Conservation (phyloP, 768 basidiomycete species). For the Coprinopsis sp. region DNA sequence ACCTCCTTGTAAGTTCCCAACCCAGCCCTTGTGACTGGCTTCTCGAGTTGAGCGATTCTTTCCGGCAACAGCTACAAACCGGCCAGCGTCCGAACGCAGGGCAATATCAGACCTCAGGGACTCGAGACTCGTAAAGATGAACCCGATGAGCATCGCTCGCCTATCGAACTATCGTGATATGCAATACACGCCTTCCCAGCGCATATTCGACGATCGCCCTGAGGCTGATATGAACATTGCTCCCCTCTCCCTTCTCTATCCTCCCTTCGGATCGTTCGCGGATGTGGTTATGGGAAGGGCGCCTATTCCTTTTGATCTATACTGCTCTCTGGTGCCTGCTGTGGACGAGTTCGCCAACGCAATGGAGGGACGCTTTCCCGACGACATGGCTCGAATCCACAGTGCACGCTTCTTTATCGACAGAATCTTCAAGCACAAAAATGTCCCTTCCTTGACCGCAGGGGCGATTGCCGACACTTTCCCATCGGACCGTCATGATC, state of each 20-base stretch:
- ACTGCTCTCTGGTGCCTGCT: conserved; percentile 3
- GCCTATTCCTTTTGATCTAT: conserved; percentile 4
- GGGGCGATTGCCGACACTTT: neutral
- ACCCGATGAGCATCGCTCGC: neutral
- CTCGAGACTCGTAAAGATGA: no score
- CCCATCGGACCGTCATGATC: neutral
- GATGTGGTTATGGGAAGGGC: conserved; percentile 15
- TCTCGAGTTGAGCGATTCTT: no score
- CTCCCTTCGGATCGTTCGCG: conserved; percentile 19
- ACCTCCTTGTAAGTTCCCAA: no score
- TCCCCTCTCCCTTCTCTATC: conserved; percentile 17
- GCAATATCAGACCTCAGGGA: no score
- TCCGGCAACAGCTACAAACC: no score
- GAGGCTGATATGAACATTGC: conserved; percentile 13
- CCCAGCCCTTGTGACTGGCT: no score
- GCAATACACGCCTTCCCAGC: conserved; percentile 7
- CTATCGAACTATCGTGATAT: conserved; percentile 1
- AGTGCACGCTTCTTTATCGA: no score
- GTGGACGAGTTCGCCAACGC: conserved; percentile 13
- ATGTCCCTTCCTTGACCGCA: no score
- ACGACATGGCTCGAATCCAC: neutral
- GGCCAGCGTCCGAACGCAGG: no score
- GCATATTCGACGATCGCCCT: conserved; percentile 20
- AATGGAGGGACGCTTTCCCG: neutral
- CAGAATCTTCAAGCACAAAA: no score